Conservation (phyloP, 1,139 yeast genomes). For the Pichiaceae sp. region DNA sequence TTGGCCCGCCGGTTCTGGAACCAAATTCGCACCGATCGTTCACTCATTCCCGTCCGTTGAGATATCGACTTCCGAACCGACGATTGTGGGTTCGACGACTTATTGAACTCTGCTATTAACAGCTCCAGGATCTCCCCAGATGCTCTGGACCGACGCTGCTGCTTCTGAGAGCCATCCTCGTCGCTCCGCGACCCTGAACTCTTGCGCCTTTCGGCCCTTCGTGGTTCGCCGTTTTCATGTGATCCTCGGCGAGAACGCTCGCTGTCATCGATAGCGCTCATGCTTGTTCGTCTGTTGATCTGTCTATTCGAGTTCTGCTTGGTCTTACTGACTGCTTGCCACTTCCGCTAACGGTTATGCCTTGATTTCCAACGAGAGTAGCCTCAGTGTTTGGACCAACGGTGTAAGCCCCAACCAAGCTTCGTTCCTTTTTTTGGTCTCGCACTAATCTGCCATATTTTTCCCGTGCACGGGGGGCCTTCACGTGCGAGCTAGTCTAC, state of each 20-base stretch:
- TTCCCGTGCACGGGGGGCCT: background rate
- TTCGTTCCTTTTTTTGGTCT: background rate
- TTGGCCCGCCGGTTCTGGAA: slow-evolving; percentile 90
- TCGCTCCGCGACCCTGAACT: background rate
- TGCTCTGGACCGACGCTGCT: slow-evolving; percentile 49
- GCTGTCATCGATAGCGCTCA: background rate
- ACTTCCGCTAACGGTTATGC: too few species aligned
- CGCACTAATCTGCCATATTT: background rate
- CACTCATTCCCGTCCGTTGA: slow-evolving; percentile 75
- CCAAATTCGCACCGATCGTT: slow-evolving; percentile 91
- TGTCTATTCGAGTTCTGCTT: too few species aligned
- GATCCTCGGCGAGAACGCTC: background rate
- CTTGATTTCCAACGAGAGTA: too few species aligned
- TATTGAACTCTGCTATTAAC: slow-evolving; percentile 61
- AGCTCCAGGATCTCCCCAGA: slow-evolving; percentile 75
- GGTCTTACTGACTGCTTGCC: too few species aligned
- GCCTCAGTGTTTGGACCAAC: too few species aligned
- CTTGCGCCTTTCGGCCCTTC: background rate
- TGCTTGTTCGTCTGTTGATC: background rate
- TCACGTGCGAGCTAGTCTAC: background rate
- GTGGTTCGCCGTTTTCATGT: background rate
- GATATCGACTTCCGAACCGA: slow-evolving; percentile 66
- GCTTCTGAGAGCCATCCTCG: slow-evolving; percentile 2
- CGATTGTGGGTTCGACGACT: slow-evolving; percentile 64
- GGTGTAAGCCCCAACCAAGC: too few species aligned